These are phyloP conservation scores for Sporisorium sorghi DNA, from an alignment of 1,284 basidiomycete species.

Conservation along the genomic window DNA sequence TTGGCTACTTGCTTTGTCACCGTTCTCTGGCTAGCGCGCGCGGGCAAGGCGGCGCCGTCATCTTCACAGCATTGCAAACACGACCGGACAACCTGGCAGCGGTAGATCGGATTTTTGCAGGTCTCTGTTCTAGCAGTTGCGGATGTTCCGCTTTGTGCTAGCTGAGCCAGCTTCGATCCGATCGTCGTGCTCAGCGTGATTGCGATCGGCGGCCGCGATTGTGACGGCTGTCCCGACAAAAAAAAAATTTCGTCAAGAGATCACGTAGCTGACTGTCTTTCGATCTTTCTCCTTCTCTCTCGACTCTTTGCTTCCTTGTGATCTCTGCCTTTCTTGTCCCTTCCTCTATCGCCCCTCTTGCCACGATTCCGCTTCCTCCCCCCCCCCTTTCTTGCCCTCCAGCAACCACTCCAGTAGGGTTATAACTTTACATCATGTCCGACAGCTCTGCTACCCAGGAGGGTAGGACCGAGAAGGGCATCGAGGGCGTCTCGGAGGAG, in stretches of 20 bases:
- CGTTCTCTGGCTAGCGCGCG: not conserved
- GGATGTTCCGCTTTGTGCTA: not conserved
- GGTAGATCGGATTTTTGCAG: not conserved
- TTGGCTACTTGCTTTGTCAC: not conserved
- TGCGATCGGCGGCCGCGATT: not conserved
- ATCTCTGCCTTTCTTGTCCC: not conserved
- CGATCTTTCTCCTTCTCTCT: not conserved
- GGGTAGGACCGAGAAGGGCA: constrained; percentile 50
- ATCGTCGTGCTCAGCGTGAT: not conserved
- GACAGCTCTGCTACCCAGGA: constrained; percentile 57
- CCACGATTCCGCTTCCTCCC: not conserved
- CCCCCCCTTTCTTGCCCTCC: not conserved
- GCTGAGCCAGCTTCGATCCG: not conserved
- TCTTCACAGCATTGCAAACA: not conserved
- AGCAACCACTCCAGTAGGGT: not conserved
- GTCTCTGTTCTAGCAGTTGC: not conserved
- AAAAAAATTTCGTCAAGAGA: not conserved
- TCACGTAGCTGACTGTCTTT: not conserved
- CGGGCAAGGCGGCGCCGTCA: not conserved
- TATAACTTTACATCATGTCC: constrained; percentile 39
- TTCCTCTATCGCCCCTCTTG: not conserved
- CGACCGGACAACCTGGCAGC: not conserved
- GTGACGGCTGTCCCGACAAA: not conserved
- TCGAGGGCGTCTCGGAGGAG: constrained; percentile 59
- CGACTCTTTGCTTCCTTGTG: not conserved